These are phyloP conservation scores for Linderniella brevidens DNA, from an alignment of 257 asterid species.

Conservation along the genomic window DNA sequence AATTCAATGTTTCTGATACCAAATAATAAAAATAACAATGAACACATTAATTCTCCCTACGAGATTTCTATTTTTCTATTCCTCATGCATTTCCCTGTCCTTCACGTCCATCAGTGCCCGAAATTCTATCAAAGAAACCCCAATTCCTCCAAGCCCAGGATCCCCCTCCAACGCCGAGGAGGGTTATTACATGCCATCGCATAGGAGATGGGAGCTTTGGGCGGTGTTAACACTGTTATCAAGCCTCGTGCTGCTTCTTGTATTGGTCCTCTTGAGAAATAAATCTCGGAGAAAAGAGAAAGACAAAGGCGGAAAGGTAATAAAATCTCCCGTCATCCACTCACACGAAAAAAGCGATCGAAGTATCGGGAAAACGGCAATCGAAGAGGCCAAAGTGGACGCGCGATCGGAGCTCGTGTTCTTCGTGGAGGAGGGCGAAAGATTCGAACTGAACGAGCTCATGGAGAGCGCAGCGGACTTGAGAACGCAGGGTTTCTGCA, in stretches of 20 bases:
- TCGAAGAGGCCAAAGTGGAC: not conserved
- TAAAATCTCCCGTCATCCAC: constrained; percentile 9
- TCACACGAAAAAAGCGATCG: constrained; percentile 4
- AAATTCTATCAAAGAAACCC: no score
- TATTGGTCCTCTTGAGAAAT: constrained; percentile 1
- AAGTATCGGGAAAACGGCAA: not conserved
- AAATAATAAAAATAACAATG: no score
- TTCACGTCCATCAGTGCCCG: no score
- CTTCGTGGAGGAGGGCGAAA: constrained; percentile 22
- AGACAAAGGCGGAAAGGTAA: constrained; percentile 5
- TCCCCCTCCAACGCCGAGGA: no score
- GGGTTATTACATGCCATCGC: not conserved
- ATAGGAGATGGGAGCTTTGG: constrained; percentile 8
- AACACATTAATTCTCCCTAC: no score
- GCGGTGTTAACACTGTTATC: constrained; percentile 9
- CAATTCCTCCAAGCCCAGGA: no score
- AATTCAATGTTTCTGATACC: no score
- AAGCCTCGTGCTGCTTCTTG: constrained; percentile 6
- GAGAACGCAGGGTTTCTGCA: constrained; percentile 15
- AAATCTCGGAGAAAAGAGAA: constrained; percentile 8
- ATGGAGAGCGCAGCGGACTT: constrained; percentile 25
- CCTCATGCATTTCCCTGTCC: no score
- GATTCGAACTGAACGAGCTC: constrained; percentile 28
- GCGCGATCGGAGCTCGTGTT: constrained; percentile 25
- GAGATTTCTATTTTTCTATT: no score